Evolutionary conservation across 768 basidiomycete genomes (phyloP), one percentile per base, ranked within the genome.

Genomic region (Russula abietina): DNA sequence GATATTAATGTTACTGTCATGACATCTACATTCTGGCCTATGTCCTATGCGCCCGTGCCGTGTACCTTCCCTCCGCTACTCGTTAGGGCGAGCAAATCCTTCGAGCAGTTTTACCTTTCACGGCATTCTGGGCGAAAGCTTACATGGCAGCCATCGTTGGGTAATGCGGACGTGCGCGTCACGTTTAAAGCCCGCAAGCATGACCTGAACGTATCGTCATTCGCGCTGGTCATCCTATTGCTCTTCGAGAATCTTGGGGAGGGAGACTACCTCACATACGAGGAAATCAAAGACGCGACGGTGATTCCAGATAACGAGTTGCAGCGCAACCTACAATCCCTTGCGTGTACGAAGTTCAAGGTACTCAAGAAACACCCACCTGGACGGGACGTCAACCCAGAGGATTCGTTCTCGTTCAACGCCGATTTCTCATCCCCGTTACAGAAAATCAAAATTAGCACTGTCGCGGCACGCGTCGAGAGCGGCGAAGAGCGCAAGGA

Each of bases 21-120:
- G 84, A 98, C 97, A 0, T 91, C 95, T 1, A 96, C 94, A 4
- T 92, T 91, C 73, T 99, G 97, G 97, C 97, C 97, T 0, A 88
- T 87, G 77, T 79, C 87, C 2, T 82, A 87, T 62, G 79, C 82
- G 3, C 74, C 80, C 11, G 76, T 85, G 3, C 70, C 84, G 0
- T 97, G 92, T 68, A 83, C 76, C 5, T 77, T 98, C 45, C 86
- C 93, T 0, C 72, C 80, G 17, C 73, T 80, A 17, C 79, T 99
- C 69, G 71, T 82, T 24, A 80, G 80, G 65, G 80, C 87, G 0
- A 83, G 83, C 72, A 83, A 82, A 70, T 86, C 86, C 1, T 99
- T 95, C 70, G 90, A 97, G 71, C 81, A 82, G 55, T 98, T 91
- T 73, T 99, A 98, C 74, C 81, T 93, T 51, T 84, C 86, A 14